phyloP scores from a whole-genome alignment of 2,329 filamentous ascomycete genomes.

The Trichoderma sp. region DNA sequence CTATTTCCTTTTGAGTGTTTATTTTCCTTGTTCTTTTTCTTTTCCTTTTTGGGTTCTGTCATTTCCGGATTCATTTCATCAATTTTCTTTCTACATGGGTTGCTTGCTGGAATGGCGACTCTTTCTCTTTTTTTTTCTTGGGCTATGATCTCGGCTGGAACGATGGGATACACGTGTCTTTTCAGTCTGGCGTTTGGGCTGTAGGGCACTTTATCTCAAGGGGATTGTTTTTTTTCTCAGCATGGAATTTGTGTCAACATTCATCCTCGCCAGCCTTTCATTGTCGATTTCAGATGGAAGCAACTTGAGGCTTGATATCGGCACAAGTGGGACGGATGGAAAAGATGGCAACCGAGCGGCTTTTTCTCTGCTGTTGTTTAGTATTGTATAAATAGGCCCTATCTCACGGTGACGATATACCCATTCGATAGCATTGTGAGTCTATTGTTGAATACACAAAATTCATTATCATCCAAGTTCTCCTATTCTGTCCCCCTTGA shows the following conservation, averaged over 20 bases:
- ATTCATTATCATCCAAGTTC: background rate
- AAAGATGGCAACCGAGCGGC: slow-evolving; percentile 24
- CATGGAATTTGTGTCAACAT: slow-evolving; percentile 13
- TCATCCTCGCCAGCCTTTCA: slow-evolving; percentile 19
- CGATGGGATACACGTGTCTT: slow-evolving; percentile 11
- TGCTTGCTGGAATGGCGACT: slow-evolving; percentile 14
- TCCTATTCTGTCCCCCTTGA: background rate
- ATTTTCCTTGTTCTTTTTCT: background rate
- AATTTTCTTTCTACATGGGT: background rate
- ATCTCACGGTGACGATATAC: slow-evolving; percentile 32
- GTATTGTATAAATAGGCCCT: slow-evolving; percentile 32
- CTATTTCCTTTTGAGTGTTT: background rate
- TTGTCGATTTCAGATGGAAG: slow-evolving; percentile 14
- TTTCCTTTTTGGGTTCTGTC: too few relatives aligned
- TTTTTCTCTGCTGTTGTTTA: slow-evolving; percentile 1
- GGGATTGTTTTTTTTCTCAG: slow-evolving; percentile 10
- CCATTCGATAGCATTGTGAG: slow-evolving; percentile 27
- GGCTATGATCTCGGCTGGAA: slow-evolving; percentile 21
- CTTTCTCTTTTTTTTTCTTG: background rate
- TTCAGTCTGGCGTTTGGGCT: slow-evolving; percentile 21
- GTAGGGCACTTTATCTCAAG: background rate
- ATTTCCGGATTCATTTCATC: background rate
- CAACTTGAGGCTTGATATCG: slow-evolving; percentile 21
- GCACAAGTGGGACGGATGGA: slow-evolving; percentile 19
- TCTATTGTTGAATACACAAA: slow-evolving; percentile 28